Percentiles rank a stretch among this genome's conserved stretches.
Conservation (phyloP, 495 filamentous ascomycete genomes). For the Daldinia bambusicola region DNA sequence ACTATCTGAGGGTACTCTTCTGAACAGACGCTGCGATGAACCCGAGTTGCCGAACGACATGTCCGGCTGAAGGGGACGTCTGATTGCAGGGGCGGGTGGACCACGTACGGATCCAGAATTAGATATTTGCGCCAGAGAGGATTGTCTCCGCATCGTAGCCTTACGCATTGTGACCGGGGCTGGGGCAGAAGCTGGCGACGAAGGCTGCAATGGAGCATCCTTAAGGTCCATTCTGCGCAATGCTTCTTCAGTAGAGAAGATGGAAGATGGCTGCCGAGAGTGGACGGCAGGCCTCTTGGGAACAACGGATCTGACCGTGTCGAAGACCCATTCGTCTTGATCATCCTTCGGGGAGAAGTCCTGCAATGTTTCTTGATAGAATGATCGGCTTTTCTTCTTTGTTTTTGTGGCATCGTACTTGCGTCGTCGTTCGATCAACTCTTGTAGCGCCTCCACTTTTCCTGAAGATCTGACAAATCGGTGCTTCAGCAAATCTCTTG, state of each 20-base stretch:
- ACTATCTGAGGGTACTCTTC: slow-evolving; percentile 79
- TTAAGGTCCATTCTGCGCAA: slow-evolving; percentile 70
- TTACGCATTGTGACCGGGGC: slow-evolving; percentile 59
- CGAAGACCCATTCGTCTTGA: slow-evolving; percentile 96
- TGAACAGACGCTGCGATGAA: slow-evolving; percentile 89
- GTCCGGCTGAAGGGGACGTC: slow-evolving; percentile 82
- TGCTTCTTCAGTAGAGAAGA: slow-evolving; percentile 63
- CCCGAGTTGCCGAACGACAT: slow-evolving; percentile 90
- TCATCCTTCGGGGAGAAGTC: slow-evolving; percentile 74
- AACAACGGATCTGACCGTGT: slow-evolving; percentile 79
- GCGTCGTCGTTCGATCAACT: slow-evolving; percentile 86
- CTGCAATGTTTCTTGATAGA: slow-evolving; percentile 90
- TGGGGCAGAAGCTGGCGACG: slow-evolving; percentile 55
- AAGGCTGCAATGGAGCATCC: slow-evolving; percentile 62
- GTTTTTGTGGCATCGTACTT: slow-evolving; percentile 76
- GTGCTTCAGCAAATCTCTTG: slow-evolving; percentile 90
- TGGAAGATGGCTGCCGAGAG: slow-evolving; percentile 64
- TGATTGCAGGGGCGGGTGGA: slow-evolving; percentile 64
- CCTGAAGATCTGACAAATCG: slow-evolving; percentile 87
- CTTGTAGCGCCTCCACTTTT: slow-evolving; percentile 83
- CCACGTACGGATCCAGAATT: slow-evolving; percentile 56
- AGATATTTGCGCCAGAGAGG: slow-evolving; percentile 60
- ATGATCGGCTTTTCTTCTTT: slow-evolving; percentile 69
- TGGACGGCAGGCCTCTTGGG: slow-evolving; percentile 57
- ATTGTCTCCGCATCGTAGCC: slow-evolving; percentile 62